These are phyloP conservation scores for Leccinum arenicola DNA, from an alignment of 768 basidiomycete genomes.

Conservation along the genomic window DNA sequence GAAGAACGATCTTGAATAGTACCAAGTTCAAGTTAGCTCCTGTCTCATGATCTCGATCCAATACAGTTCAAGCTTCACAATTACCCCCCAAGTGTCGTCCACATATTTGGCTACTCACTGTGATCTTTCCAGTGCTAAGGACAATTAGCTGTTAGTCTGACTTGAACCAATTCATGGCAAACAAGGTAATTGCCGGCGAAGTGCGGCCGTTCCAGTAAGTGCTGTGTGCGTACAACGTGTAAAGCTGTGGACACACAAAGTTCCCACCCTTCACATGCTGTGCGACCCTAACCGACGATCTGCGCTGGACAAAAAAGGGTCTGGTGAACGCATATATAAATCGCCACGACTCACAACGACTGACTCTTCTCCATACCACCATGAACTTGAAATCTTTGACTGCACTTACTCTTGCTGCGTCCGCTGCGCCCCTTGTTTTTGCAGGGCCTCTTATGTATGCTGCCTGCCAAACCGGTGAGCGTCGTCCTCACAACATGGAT, in stretches of 20 bases:
- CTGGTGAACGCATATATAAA: slow-evolving; percentile 1
- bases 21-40: too few species aligned
- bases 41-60: too few species aligned
- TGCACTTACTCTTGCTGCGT: slow-evolving; percentile 17
- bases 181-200: too few species aligned
- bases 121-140: too few species aligned
- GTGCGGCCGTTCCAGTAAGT: too few species aligned
- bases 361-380: background rate
- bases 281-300: background rate
- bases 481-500: too few species aligned
- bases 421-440: slow-evolving; percentile 5
- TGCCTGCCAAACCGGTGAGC: slow-evolving; percentile 26
- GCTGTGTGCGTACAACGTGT: background rate
- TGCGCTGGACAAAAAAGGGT: background rate
- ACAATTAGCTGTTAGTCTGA: too few species aligned
- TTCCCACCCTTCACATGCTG: slow-evolving; percentile 7
- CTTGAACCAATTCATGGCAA: too few species aligned
- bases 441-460: slow-evolving; percentile 24
- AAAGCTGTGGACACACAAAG: background rate
- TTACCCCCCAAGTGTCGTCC: too few species aligned
- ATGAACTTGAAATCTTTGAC: slow-evolving; percentile 28
- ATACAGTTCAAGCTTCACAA: too few species aligned
- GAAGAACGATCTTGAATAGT: too few species aligned
- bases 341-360: background rate
- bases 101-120: too few species aligned